phyloP scores from a whole-genome alignment of 352 stramenopile genomes.

The Pythium rishiriense region DNA sequence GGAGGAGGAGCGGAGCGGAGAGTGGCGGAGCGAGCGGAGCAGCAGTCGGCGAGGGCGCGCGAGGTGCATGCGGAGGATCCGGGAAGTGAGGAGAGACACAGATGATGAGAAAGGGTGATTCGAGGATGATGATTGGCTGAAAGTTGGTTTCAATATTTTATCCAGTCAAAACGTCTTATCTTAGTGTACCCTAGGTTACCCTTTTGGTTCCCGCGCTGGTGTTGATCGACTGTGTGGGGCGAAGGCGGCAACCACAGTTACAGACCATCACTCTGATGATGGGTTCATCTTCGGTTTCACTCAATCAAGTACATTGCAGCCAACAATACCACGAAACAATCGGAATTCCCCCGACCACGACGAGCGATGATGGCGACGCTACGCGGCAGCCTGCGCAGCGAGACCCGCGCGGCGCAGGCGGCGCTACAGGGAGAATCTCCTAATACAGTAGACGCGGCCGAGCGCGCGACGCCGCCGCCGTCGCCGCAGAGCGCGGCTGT shows the following conservation, averaged over 20 bases:
- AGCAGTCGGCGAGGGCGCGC: background rate
- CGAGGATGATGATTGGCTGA: background rate
- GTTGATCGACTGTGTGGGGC: background rate
- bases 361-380: constrained; percentile 2
- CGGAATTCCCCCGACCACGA: constrained; percentile 19
- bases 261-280: constrained; percentile 20
- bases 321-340: constrained; percentile 7
- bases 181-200: background rate
- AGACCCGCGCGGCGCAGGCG: constrained; percentile 23
- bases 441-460: constrained; percentile 5
- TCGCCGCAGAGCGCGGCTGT: constrained; percentile 25
- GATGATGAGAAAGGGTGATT: no score
- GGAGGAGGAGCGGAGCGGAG: background rate
- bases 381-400: constrained; percentile 29
- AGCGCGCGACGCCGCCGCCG: constrained; percentile 24
- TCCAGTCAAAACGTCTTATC: background rate
- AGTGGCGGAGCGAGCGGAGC: constrained; percentile 5
- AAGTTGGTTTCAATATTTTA: background rate
- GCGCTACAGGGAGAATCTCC: constrained; percentile 20
- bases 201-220: background rate
- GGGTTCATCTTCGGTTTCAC: background rate
- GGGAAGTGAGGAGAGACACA: no score
- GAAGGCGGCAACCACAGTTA: background rate
- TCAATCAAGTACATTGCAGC: constrained; percentile 6
- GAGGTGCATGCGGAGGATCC: constrained; percentile 7